Evolutionary conservation across 2,329 filamentous ascomycete species (phyloP), one percentile per base, ranked within the genome.

Genomic region (Cladosporium sp.): DNA sequence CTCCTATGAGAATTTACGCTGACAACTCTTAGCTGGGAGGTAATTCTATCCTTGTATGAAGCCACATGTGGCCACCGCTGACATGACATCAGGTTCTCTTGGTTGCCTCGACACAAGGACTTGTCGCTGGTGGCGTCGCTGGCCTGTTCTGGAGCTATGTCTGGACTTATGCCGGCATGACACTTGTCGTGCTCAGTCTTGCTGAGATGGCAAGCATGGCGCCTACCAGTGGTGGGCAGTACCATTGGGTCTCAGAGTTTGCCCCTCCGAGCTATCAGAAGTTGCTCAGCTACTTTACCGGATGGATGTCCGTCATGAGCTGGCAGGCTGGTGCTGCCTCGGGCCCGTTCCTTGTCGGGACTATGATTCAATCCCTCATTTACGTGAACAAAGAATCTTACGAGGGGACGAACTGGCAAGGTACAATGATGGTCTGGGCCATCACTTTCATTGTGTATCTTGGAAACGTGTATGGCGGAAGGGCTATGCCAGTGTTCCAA

Each of bases 251-350:
- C 3, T 65, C 61, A 9, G 69, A 72, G 42, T 70, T 72, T 30
- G 65, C 70, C 6, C 68, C 70, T n/a, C 59, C 58, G 1, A 59
- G 59, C 15, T 63, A 63, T 45, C 71, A 73, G 51, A 64, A 67
- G 38, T 51, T 66, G 11, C 62, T 73, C 11, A 66, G 62, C 22
- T 72, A 72, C 55, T 59, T 68, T 30, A 64, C 66, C 5, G 70
- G 79, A 3, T 82, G 80, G 80, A 78, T 80, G 69, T 76, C 75
- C 0, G 76, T 77, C 1, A 64, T 82, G 3, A 76, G 74, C 9
- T 82, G 79, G 79, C 79, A 81, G 64, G 76, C 78, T 9, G 78
- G 77, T 14, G 75, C 74, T 25, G 78, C 79, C 11, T 76, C 75
- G 3, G 78, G 78, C 2, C 74, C 75, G 0, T 81, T 79, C 62